Evolutionary conservation across 192 early-diverging fungal species (phyloP).

Genomic region (Dissophora globulifera): DNA sequence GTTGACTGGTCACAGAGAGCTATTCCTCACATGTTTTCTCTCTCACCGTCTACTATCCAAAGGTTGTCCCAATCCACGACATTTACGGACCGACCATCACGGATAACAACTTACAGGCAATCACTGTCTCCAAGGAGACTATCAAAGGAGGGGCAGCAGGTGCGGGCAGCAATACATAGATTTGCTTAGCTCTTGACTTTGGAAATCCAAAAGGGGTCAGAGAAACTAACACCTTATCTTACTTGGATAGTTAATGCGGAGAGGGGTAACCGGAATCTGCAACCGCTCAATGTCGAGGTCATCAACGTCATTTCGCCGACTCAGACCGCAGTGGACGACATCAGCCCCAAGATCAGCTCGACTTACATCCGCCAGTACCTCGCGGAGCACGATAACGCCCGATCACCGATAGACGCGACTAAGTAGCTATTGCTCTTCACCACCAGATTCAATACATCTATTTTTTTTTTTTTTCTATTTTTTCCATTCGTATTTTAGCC

Average conservation of each 20-base stretch:
- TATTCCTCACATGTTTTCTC: background rate
- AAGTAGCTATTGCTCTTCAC: no score
- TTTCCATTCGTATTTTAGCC: no score
- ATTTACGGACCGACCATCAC: slow-evolving; percentile 87
- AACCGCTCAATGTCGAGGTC: slow-evolving; percentile 69
- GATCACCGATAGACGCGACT: background rate
- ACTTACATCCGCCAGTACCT: no score
- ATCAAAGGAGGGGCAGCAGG: slow-evolving; percentile 74
- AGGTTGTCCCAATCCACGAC: slow-evolving; percentile 81
- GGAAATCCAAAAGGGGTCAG: no score
- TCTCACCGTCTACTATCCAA: background rate
- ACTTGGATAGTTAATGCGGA: slow-evolving; percentile 77
- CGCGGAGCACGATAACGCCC: background rate
- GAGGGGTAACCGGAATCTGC: slow-evolving; percentile 64
- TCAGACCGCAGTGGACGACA: slow-evolving; percentile 46
- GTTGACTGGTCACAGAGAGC: no score
- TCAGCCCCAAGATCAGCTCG: slow-evolving; percentile 79
- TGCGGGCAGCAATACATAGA: slow-evolving; percentile 27
- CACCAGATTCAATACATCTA: no score
- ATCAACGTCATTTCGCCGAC: slow-evolving; percentile 75
- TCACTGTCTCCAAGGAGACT: slow-evolving; percentile 90
- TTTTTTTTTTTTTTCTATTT: no score
- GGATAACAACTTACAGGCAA: slow-evolving; percentile 75
- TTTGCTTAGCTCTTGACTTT: background rate
- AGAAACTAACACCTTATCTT: background rate